phyloP scores from a whole-genome alignment of 768 basidiomycete species.

The Pleurotus ostreatus region DNA sequence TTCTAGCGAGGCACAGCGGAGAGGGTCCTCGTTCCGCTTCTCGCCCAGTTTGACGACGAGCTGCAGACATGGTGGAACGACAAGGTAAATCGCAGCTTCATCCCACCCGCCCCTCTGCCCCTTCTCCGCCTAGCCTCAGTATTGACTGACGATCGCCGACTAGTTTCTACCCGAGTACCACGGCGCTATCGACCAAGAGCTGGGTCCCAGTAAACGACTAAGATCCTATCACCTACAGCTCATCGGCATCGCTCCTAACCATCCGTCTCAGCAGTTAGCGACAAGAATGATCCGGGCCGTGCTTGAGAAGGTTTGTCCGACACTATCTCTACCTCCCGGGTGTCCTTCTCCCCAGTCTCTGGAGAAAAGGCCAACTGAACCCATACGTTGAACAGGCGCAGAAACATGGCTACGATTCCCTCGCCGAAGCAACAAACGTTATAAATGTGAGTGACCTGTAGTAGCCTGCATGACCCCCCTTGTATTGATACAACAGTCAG shows the following conservation, averaged over 20 bases:
- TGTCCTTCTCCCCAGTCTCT: too few relatives aligned
- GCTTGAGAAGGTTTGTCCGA: neutral
- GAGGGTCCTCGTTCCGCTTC: neutral
- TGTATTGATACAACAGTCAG: neutral
- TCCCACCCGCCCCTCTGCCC: too few relatives aligned
- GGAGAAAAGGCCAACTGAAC: too few relatives aligned
- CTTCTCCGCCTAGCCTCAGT: too few relatives aligned
- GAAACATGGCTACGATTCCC: neutral
- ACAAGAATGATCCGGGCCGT: constrained; percentile 10
- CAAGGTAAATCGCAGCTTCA: neutral
- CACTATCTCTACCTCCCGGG: neutral
- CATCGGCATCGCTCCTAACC: constrained; percentile 14
- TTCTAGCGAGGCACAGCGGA: constrained; percentile 7
- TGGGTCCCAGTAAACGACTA: constrained; percentile 12
- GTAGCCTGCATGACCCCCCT: neutral
- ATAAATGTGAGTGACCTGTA: neutral
- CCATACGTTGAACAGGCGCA: neutral
- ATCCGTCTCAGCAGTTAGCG: constrained; percentile 11
- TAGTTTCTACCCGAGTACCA: constrained; percentile 8
- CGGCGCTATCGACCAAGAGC: neutral
- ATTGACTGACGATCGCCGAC: neutral
- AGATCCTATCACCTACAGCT: constrained; percentile 16
- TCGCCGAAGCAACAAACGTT: neutral
- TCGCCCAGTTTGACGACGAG: neutral
- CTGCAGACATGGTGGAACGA: constrained; percentile 7